These are phyloP conservation scores for Dunaliella primolecta DNA, from an alignment of 139 green algal genomes.

Conservation along the genomic window DNA sequence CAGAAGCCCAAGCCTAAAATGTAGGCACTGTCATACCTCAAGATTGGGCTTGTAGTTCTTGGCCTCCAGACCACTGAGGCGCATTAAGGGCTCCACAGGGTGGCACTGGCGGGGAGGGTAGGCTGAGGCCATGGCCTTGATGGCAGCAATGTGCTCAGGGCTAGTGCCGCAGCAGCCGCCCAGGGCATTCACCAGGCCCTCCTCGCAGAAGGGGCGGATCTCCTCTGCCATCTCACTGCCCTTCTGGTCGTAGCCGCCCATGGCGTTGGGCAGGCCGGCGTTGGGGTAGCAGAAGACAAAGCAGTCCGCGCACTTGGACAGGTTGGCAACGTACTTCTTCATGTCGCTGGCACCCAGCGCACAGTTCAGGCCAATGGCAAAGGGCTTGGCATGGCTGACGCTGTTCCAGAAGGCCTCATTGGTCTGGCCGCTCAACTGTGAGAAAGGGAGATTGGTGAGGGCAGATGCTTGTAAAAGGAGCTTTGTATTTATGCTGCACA, in stretches of 20 bases:
- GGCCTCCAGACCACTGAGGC: conserved; percentile 91
- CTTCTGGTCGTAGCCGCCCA: conserved; percentile 97
- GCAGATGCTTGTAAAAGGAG: too few species aligned
- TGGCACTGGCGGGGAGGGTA: conserved; percentile 48
- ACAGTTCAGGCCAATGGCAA: conserved; percentile 96
- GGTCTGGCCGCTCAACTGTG: conserved; percentile 88
- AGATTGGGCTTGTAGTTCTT: conserved; percentile 86
- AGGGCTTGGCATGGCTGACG: conserved; percentile 83
- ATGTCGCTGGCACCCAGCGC: conserved; percentile 94
- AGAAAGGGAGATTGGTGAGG: not conserved
- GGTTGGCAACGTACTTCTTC: conserved; percentile 91
- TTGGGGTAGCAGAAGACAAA: conserved; percentile 98
- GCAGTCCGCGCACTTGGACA: conserved; percentile 91
- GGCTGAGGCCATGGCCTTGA: conserved; percentile 60
- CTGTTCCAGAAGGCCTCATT: conserved; percentile 99
- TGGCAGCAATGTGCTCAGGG: conserved; percentile 86
- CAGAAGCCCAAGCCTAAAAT: too few species aligned
- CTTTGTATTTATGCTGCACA: too few species aligned
- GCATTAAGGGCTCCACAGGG: conserved; percentile 72
- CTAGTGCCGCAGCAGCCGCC: conserved; percentile 93
- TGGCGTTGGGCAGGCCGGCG: conserved; percentile 92
- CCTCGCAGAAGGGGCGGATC: conserved; percentile 77
- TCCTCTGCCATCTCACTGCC: conserved; percentile 86
- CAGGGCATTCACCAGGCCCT: conserved; percentile 87
- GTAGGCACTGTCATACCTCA: too few species aligned